Base-by-base conservation (phyloP, 1,284 basidiomycete species). In the Ceratobasidium sp. region DNA sequence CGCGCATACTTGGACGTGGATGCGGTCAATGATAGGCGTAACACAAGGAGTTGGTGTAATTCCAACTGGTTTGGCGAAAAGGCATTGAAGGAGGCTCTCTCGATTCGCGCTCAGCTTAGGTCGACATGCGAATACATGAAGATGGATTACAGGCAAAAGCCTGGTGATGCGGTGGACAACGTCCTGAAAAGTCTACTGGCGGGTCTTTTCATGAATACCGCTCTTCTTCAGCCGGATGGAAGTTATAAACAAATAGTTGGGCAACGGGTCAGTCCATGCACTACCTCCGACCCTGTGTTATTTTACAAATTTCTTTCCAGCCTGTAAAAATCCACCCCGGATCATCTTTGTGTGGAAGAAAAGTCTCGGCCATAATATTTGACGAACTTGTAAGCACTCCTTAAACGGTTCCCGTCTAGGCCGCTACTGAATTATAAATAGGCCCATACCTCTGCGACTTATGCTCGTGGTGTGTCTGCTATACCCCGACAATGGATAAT, bases 271-370 rank as follows among this genome's bases (percentile, higher is more conserved):
- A 78, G 91, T 84, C 0, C 23, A 41, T 26, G 16, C 49, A 14
- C 41, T 16, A 4, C 32, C 13, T 8, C 23, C 1, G 44, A 11
- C 2, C 16, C 23, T 16, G 18, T 57, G 2, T 38, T 69, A 38
- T 61, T 57, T 66, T 7, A 54, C 23, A 35, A n/a, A 43, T 74
- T 21, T 13, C 28, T 41, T 59, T 13, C 21, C 76, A 94, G 92
- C 82, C 86, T 30, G 86, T 98, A 75, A 96, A 96, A 80, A 92
- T 98, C 43, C 94, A 98, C 79, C 96, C 96, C 0, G 87, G 91
- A 28, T 96, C 94, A 23, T 87, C 88, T 1, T 79, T 98, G 74
- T 87, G 87, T 75, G 90, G 92, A 74, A 93, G 91, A 78, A 94
- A 92, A 79, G 87, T 89, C 0, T 89, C 90, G 0, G 93, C 91